Percentiles rank a stretch among this genome's conserved stretches.
These are phyloP conservation scores for Nissolia schottii DNA, from an alignment of 306 rosid genomes.

Conservation along the genomic window DNA sequence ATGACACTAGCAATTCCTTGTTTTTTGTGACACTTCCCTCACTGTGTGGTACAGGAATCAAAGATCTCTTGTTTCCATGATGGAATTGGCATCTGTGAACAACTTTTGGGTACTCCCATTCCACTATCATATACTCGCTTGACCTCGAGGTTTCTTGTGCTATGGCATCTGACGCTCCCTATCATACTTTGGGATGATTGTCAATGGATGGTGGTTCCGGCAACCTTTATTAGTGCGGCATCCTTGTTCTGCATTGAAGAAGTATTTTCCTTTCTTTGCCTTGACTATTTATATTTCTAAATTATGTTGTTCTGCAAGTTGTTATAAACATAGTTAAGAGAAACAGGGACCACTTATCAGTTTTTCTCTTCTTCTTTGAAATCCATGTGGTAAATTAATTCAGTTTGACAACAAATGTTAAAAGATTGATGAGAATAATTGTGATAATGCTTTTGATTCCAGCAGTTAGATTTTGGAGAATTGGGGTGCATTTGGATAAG, in stretches of 20 bases:
- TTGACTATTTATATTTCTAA: slow-evolving; percentile 1
- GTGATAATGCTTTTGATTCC: neutral
- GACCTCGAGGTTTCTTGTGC: slow-evolving; percentile 87
- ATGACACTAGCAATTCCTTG: neutral
- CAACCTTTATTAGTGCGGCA: slow-evolving; percentile 89
- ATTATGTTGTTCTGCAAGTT: slow-evolving; percentile 11
- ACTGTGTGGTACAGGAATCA: slow-evolving; percentile 54
- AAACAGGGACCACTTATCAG: neutral
- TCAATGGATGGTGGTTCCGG: slow-evolving; percentile 93
- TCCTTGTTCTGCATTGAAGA: slow-evolving; percentile 95
- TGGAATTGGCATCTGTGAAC: slow-evolving; percentile 86
- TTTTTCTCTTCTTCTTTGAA: neutral
- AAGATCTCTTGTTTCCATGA: slow-evolving; percentile 75
- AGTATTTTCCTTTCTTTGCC: slow-evolving; percentile 37
- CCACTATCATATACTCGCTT: slow-evolving; percentile 90
- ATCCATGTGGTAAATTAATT: neutral
- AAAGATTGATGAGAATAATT: neutral
- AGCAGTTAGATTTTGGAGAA: neutral
- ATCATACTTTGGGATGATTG: slow-evolving; percentile 95
- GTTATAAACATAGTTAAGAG: neutral
- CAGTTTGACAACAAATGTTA: neutral
- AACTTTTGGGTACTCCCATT: slow-evolving; percentile 84
- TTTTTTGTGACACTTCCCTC: neutral
- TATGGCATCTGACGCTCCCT: slow-evolving; percentile 91
- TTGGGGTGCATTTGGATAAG: too few relatives aligned